These are phyloP conservation scores for Phlebopus sp. DNA, from an alignment of 1,284 basidiomycete genomes.

Conservation along the genomic window DNA sequence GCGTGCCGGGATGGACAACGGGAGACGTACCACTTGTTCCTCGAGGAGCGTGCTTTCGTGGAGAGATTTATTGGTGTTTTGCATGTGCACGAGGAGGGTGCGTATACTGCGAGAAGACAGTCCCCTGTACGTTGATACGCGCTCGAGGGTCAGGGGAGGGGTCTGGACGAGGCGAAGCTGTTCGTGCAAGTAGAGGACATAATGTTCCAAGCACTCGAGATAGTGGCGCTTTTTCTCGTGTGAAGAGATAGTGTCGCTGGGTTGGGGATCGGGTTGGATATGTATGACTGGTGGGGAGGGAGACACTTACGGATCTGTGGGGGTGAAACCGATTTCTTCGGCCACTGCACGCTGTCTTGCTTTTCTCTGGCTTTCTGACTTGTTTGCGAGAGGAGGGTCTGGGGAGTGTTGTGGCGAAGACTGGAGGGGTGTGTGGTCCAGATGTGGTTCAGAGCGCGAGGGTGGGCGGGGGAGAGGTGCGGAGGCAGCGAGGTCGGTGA, in stretches of 20 bases:
- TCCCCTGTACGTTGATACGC: slow-evolving; percentile 53
- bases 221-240: slow-evolving; percentile 76
- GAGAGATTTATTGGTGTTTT: slow-evolving; percentile 48
- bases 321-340: slow-evolving; percentile 53
- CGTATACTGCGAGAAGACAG: slow-evolving; percentile 56
- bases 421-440: too few relatives aligned
- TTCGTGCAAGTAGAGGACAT: slow-evolving; percentile 61
- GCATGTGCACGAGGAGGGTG: slow-evolving; percentile 64
- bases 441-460: too few relatives aligned
- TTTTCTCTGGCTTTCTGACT: slow-evolving; percentile 47
- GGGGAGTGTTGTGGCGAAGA: slow-evolving; percentile 15
- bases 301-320: slow-evolving; percentile 54
- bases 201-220: slow-evolving; percentile 67
- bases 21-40: slow-evolving; percentile 48
- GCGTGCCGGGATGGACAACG: neutral
- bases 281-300: neutral
- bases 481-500: slow-evolving; percentile 37
- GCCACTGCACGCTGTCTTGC: slow-evolving; percentile 51
- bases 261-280: slow-evolving; percentile 1
- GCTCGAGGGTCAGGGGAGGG: slow-evolving; percentile 49
- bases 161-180: slow-evolving; percentile 51
- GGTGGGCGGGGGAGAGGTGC: neutral
- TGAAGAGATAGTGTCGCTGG: slow-evolving; percentile 64
- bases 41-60: slow-evolving; percentile 47
- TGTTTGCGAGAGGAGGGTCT: slow-evolving; percentile 17